Conservation (phyloP, 1,284 basidiomycete genomes). For the Volvariella volvacea region DNA sequence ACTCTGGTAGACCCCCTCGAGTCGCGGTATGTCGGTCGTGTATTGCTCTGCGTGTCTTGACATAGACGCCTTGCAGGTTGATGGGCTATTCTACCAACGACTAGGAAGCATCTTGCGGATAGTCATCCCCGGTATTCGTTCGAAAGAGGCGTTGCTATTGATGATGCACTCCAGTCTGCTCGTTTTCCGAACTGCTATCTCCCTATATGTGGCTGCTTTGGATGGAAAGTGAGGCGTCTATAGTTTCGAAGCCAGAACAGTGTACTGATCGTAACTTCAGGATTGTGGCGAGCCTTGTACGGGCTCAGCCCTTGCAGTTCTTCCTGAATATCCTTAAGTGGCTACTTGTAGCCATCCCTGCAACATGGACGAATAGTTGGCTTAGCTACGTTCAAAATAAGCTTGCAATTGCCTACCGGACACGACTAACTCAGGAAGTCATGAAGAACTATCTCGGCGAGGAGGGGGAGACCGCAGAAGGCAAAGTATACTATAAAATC, state of each 20-base stretch:
- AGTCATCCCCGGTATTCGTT: slow-evolving; percentile 81
- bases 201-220: slow-evolving; percentile 91
- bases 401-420: slow-evolving; percentile 88
- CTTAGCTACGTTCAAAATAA: slow-evolving; percentile 92
- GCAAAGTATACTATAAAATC: slow-evolving; percentile 89
- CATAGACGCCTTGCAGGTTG: slow-evolving; percentile 48
- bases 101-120: slow-evolving; percentile 78
- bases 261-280: slow-evolving; percentile 29
- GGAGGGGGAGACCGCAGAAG: slow-evolving; percentile 50
- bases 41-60: slow-evolving; percentile 3
- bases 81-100: slow-evolving; percentile 85
- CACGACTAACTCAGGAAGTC: slow-evolving; percentile 79
- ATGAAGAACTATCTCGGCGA: slow-evolving; percentile 83
- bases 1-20: slow-evolving; percentile 38
- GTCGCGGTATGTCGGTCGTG: slow-evolving; percentile 46
- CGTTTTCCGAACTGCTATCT: slow-evolving; percentile 85
- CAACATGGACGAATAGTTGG: slow-evolving; percentile 97
- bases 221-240: slow-evolving; percentile 73
- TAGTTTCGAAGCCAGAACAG: slow-evolving; percentile 4
- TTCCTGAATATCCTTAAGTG: slow-evolving; percentile 83
- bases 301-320: slow-evolving; percentile 78
- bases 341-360: slow-evolving; percentile 91
- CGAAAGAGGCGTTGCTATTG: slow-evolving; percentile 84
- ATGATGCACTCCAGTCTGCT: slow-evolving; percentile 85
- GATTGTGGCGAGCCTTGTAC: slow-evolving; percentile 94